Conservation (phyloP, 1,284 basidiomycete genomes). For the Melanopsichium pennsylvanicum region DNA sequence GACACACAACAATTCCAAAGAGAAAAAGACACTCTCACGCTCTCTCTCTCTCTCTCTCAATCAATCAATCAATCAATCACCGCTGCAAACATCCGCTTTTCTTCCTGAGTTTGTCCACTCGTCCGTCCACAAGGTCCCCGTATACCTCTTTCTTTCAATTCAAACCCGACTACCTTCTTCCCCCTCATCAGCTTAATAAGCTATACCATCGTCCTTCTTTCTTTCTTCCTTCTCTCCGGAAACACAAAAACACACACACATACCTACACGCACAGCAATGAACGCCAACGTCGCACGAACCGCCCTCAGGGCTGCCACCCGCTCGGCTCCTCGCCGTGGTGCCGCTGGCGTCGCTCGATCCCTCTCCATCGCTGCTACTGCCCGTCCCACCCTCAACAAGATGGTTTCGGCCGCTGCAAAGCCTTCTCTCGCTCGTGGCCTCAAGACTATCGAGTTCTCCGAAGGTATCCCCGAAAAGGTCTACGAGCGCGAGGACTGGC, state of each 20-base stretch:
- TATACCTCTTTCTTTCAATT: background rate
- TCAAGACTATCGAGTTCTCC: slow-evolving; percentile 98
- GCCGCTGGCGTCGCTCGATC: slow-evolving; percentile 42
- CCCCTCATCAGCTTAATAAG: slow-evolving; percentile 1
- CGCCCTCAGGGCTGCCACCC: slow-evolving; percentile 48
- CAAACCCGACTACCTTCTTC: background rate
- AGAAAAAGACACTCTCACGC: no score
- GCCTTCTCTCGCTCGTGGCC: slow-evolving; percentile 69
- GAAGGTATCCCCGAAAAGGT: slow-evolving; percentile 85
- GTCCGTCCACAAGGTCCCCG: background rate
- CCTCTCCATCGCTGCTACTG: slow-evolving; percentile 43
- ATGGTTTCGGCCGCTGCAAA: slow-evolving; percentile 36
- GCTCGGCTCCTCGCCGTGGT: slow-evolving; percentile 38
- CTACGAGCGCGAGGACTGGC: slow-evolving; percentile 99
- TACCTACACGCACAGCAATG: no score
- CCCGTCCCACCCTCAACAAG: slow-evolving; percentile 40
- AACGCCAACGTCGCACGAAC: slow-evolving; percentile 52
- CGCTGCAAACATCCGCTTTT: background rate
- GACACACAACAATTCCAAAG: no score
- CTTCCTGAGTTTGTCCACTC: no score
- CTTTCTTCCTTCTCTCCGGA: background rate
- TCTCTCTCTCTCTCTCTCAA: no score
- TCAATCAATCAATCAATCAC: slow-evolving; percentile 1
- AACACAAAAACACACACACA: no score
- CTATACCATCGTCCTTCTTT: background rate